Conservation (phyloP, 169 alveolate species). For the Cryptosporidium tyzzeri region DNA sequence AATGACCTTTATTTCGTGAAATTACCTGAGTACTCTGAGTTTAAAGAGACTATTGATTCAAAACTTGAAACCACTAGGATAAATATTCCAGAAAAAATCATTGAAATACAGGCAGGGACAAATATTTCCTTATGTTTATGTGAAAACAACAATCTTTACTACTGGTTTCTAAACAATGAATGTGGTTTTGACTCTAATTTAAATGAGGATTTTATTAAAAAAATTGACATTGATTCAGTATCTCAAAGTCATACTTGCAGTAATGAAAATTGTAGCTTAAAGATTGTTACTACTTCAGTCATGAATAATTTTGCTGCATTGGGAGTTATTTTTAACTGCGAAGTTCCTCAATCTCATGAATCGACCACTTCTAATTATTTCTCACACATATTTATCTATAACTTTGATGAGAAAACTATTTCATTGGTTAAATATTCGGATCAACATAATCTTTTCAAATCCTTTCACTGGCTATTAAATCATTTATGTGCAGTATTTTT, state of each 20-base stretch:
- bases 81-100: constrained; percentile 21
- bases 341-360: neutral
- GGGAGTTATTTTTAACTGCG: constrained; percentile 65
- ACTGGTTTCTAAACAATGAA: constrained; percentile 1
- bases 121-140: constrained; percentile 29
- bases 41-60: neutral
- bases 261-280: neutral
- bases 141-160: constrained; percentile 23
- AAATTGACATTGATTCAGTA: neutral
- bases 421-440: constrained; percentile 17
- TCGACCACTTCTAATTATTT: neutral
- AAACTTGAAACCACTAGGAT: neutral
- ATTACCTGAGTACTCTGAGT: constrained; percentile 17
- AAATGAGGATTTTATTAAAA: neutral
- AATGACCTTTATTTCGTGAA: constrained; percentile 30
- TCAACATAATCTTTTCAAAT: constrained; percentile 1
- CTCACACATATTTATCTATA: constrained; percentile 29
- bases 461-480: constrained; percentile 15
- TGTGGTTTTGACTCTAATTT: neutral
- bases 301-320: constrained; percentile 13
- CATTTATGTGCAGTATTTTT: constrained; percentile 35
- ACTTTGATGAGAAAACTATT: neutral
- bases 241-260: constrained; percentile 24
- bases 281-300: neutral
- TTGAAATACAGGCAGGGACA: constrained; percentile 39